These are phyloP conservation scores for Draba incana DNA, from an alignment of 345 rosid species.

Conservation along the genomic window DNA sequence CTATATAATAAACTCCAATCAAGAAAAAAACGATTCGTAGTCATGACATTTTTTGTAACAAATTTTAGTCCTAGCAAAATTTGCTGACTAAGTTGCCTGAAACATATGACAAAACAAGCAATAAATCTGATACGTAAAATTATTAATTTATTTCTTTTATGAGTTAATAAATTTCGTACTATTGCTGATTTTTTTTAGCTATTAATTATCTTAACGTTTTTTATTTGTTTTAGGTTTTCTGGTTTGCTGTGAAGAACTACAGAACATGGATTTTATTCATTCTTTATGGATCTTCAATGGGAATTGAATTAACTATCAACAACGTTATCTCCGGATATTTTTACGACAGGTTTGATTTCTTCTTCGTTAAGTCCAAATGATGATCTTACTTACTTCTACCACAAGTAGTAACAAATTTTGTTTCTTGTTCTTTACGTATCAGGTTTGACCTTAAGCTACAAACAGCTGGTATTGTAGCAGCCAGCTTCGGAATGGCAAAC, in stretches of 20 bases:
- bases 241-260: constrained; percentile 67
- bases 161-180: neutral
- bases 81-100: neutral
- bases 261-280: constrained; percentile 76
- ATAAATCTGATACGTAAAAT: no score
- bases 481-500: constrained; percentile 86
- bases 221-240: constrained; percentile 51
- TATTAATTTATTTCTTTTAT: neutral
- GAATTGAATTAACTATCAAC: constrained; percentile 66
- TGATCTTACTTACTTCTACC: neutral
- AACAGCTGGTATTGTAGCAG: constrained; percentile 76
- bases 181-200: neutral
- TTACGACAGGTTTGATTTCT: constrained; percentile 61
- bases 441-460: constrained; percentile 75
- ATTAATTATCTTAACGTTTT: no score
- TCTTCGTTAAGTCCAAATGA: neutral
- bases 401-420: constrained; percentile 12
- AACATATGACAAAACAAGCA: neutral
- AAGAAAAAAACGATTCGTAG: neutral
- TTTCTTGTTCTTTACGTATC: constrained; percentile 31
- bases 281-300: constrained; percentile 74
- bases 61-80: neutral
- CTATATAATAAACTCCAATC: neutral
- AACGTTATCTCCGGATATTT: constrained; percentile 71
- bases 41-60: neutral